Evolutionary conservation across 2,329 filamentous ascomycete species (phyloP), one percentile per base, ranked within the genome.

Genomic region (Verticillium klebahnii): DNA sequence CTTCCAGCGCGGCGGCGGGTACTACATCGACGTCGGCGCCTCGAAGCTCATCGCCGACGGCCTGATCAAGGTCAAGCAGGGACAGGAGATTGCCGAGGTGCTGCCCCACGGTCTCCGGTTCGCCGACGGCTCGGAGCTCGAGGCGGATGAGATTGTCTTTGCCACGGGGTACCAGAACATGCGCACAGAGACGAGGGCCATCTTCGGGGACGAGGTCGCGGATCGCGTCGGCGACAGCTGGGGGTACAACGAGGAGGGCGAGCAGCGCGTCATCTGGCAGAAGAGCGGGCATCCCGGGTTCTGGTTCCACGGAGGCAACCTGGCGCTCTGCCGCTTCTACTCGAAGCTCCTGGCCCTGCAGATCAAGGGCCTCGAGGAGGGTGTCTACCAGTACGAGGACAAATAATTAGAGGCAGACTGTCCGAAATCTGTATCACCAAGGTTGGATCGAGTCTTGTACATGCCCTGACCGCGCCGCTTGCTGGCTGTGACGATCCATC

Each of bases 1-100:
- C 37, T 74, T 73, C 50, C 74, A 74, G 67, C 71, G 72, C 29
- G 71, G 67, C 32, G 73, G 73, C 2, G 74, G 74, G 2, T 65
- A 65, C 57, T 64, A 72, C 52, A 68, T 69, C n/a, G 67, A 69
- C 50, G 63, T 65, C 3, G 69, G 70, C 0, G 72, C 68, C 62
- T 65, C 66, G 32, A 65, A 64, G 63, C 65, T 64, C 23, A 74
- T 75, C 57, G 70, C 69, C 4, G 69, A 71, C 29, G 68, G 73
- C 58, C 72, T 69, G 56, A 71, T 74, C n/a, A 64, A 74, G 12
- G 61, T 75, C 15, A 69, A 63, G 69, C 82, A 85, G 50, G 85
- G 82, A 0, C 80, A 82, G 8, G 84, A 86, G 19, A 82, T 89
- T 19, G 69, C 74, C 2, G 74, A 78, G 31, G 80, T 89, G 3